Base-by-base conservation (phyloP, 2,329 filamentous ascomycete species). In the Exophiala alcalophila region DNA sequence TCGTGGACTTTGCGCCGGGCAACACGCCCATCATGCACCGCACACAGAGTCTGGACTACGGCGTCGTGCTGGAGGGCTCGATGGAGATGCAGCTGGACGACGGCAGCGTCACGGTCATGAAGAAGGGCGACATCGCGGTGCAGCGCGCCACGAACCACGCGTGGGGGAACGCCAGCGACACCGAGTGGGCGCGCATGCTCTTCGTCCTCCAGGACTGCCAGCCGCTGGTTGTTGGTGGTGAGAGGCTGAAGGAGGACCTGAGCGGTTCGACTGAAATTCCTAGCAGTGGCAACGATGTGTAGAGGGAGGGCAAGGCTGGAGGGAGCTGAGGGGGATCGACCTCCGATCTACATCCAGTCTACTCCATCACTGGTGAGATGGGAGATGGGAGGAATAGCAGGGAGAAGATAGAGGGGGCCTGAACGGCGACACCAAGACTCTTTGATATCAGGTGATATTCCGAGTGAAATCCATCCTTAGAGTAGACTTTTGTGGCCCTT, bases 11-110 rank as follows among this genome's bases (percentile, higher is more conserved):
- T 52, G 59, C 59, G 0, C 72, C 72, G 1, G 59, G 57, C 3
- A 61, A 63, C 18, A 54, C 57, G 12, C 63, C 62, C 7, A 55
- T 68, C 9, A 72, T 76, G 65, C 76, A 78, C 50, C 67, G 74
- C 11, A 77, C 74, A 1, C 65, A 72, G 49, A 72, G 66, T 19
- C 59, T 78, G 3, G 75, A 78, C 52, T 78, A 72, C 46, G 75
- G 73, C 1, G 63, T 77, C 32, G 66, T 78, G 2, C 50, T 78
- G 5, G 73, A 78, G 49, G 76, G 76, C 1, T 63, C 68, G 50
- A 53, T 78, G 15, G 71, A 74, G 46, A 64, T 77, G 57, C 42
- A 69, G 3, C 58, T 78, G 3, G 75, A 76, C 44, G 68, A 68
- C n/a, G 74, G 75, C 1, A 72, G 71, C 42, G 64, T 58, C 35